Conservation (phyloP, 257 asterid genomes). For the Lavandula angustifolia region DNA sequence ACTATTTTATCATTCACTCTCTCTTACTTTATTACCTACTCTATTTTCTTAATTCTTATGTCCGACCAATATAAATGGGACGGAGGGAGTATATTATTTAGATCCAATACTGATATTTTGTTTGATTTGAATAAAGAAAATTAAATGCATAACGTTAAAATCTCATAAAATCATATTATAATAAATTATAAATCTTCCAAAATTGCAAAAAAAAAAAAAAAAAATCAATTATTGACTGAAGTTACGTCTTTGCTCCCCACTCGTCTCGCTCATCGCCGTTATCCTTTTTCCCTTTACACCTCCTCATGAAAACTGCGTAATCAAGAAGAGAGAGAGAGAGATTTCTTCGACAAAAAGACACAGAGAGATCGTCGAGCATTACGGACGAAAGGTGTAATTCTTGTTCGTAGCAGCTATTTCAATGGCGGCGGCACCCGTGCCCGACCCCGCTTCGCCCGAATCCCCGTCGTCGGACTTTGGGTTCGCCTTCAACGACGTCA, state of each 20-base stretch:
- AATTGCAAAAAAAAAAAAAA: no score
- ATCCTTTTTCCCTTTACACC: slow-evolving; percentile 6
- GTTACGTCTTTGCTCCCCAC: not conserved
- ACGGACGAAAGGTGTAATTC: slow-evolving; percentile 14
- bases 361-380: not conserved
- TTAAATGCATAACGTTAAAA: no score
- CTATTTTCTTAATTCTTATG: no score
- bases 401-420: slow-evolving; percentile 24
- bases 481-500: slow-evolving; percentile 72
- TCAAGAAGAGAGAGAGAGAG: not conserved
- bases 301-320: not conserved
- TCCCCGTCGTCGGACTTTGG: slow-evolving; percentile 49
- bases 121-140: no score
- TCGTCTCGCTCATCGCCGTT: not conserved
- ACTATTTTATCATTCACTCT: no score
- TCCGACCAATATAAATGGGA: no score
- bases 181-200: no score
- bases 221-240: not conserved
- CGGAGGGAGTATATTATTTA: no score
- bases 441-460: slow-evolving; percentile 39
- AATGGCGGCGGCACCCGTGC: slow-evolving; percentile 41
- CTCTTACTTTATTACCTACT: no score
- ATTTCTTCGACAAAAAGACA: slow-evolving; percentile 6
- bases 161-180: no score
- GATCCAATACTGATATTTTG: no score